phyloP scores from a whole-genome alignment of 2,329 filamentous ascomycete species.

The Alternaria metachromatica region DNA sequence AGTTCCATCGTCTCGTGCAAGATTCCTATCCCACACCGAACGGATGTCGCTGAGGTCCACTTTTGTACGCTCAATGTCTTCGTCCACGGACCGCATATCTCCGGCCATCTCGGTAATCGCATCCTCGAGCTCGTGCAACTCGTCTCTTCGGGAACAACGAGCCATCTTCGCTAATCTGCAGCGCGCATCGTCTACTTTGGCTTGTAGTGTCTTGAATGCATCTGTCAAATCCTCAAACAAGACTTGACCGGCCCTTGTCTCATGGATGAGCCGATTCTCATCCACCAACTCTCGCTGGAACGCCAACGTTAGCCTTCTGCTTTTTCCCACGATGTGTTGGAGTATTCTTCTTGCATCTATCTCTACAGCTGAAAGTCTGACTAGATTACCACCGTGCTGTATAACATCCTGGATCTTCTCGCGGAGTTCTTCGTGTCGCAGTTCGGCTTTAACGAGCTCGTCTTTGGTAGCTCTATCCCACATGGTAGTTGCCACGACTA shows the following conservation, averaged over 20 bases:
- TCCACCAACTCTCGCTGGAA: slow-evolving; percentile 10
- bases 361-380: neutral
- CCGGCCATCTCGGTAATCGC: neutral
- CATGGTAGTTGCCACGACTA: slow-evolving; percentile 53
- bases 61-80: neutral
- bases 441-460: neutral
- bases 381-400: neutral
- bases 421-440: neutral
- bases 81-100: neutral
- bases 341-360: slow-evolving; percentile 7
- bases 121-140: neutral
- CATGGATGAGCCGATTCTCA: neutral
- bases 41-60: neutral
- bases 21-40: neutral
- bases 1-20: neutral
- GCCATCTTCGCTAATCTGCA: neutral
- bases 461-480: slow-evolving; percentile 42
- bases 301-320: neutral
- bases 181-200: neutral
- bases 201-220: neutral
- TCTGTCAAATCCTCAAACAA: neutral
- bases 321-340: slow-evolving; percentile 3
- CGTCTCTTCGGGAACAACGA: neutral
- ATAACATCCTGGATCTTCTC: neutral
- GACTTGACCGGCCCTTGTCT: slow-evolving; percentile 1